Evolutionary conservation across 208 protist species (phyloP).

Genomic region (Lotmaria passim): DNA sequence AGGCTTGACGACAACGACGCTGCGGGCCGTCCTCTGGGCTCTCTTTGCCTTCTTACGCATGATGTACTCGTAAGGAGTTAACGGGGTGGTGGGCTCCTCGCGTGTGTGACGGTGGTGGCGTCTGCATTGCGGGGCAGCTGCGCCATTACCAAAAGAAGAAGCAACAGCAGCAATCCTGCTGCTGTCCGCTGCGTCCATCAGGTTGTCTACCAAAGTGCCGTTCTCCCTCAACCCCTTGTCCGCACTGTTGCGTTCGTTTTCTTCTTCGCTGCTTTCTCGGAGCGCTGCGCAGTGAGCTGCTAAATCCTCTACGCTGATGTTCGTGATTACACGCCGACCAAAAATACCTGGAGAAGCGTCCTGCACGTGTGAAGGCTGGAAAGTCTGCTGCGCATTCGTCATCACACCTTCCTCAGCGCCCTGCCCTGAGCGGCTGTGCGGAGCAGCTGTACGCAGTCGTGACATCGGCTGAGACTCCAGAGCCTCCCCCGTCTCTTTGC

Average conservation of each 20-base stretch:
- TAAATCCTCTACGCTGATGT: constrained; percentile 11
- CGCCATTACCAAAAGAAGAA: too few species aligned
- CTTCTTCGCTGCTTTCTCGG: not conserved
- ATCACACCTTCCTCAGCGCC: too few species aligned
- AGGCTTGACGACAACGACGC: not conserved
- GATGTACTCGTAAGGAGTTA: not conserved
- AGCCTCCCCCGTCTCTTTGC: too few species aligned
- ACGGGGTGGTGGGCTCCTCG: not conserved
- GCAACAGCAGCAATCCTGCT: too few species aligned
- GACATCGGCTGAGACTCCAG: not conserved
- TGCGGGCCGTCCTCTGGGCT: not conserved
- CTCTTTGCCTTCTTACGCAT: not conserved
- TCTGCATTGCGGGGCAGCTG: too few species aligned
- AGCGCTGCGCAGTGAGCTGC: not conserved
- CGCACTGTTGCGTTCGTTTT: not conserved
- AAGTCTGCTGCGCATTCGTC: not conserved
- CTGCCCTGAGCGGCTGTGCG: too few species aligned
- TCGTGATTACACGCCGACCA: not conserved
- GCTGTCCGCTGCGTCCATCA: too few species aligned
- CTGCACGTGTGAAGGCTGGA: not conserved
- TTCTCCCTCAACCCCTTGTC: not conserved
- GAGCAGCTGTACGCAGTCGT: too few species aligned
- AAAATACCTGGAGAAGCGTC: not conserved
- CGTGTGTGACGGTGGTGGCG: too few species aligned
- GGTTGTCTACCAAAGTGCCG: too few species aligned